Evolutionary conservation across 108 stramenopile genomes (phyloP).

Genomic region (Seminavis robusta): DNA sequence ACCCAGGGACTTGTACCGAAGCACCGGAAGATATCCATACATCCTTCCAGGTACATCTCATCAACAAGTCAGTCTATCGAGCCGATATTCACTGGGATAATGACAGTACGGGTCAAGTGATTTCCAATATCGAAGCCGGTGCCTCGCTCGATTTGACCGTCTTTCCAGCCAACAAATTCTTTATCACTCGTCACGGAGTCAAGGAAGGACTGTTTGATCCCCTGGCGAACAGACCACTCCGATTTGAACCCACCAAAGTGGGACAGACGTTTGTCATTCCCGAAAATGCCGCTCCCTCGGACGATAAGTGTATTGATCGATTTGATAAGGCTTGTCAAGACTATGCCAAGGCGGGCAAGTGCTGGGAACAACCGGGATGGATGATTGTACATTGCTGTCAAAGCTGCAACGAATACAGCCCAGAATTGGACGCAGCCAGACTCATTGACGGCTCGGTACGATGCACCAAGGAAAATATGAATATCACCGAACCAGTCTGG

Average conservation of each 20-base stretch:
- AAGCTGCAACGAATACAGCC: conserved; percentile 50
- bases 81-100: conserved; percentile 62
- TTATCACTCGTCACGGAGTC: conserved; percentile 63
- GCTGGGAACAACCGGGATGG: conserved; percentile 42
- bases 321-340: conserved; percentile 29
- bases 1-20: too few species aligned
- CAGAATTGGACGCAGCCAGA: conserved; percentile 38
- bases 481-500: conserved; percentile 55
- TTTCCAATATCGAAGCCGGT: conserved; percentile 36
- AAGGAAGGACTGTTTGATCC: conserved; percentile 49
- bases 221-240: conserved; percentile 15
- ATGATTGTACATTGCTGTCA: conserved; percentile 67
- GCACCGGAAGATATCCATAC: too few species aligned
- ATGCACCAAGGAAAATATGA: conserved; percentile 42
- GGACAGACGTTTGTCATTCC: conserved; percentile 41
- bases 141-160: conserved; percentile 21
- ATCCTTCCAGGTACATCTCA: too few species aligned
- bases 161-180: conserved; percentile 41
- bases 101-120: conserved; percentile 33
- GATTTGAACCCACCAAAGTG: conserved; percentile 17
- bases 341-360: conserved; percentile 37
- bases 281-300: conserved; percentile 35
- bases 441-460: conserved; percentile 48
- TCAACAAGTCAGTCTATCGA: conserved; percentile 28
- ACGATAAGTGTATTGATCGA: conserved; percentile 45